Conservation (phyloP, 1,284 basidiomycete species). For the Malassezia yamatoensis region DNA sequence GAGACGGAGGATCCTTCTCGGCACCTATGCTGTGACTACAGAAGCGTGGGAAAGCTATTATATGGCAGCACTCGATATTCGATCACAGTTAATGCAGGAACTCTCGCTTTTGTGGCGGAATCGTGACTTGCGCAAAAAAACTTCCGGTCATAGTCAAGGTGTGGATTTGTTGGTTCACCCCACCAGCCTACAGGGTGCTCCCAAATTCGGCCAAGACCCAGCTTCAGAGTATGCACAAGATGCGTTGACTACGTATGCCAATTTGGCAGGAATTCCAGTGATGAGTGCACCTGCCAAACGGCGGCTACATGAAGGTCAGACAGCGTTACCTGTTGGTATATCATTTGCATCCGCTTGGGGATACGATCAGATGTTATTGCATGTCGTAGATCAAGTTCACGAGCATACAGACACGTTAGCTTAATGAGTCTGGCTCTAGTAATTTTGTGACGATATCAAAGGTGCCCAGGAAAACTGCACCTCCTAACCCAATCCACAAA, state of each 20-base stretch:
- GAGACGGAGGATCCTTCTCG: conserved; percentile 74
- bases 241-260: conserved; percentile 80
- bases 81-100: conserved; percentile 62
- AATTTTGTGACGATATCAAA: conserved; percentile 57
- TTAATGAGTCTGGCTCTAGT: conserved; percentile 8
- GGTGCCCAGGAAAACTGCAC: conserved; percentile 88
- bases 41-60: conserved; percentile 95
- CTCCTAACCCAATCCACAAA: conserved; percentile 89
- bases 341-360: conserved; percentile 87
- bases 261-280: conserved; percentile 75
- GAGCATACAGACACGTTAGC: background rate
- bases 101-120: conserved; percentile 61
- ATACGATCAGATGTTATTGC: conserved; percentile 59
- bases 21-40: conserved; percentile 80
- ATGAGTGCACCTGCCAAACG: conserved; percentile 60
- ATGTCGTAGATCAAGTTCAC: conserved; percentile 54
- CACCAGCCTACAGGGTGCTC: conserved; percentile 33
- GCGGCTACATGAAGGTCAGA: conserved; percentile 25
- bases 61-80: conserved; percentile 74
- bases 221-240: conserved; percentile 67
- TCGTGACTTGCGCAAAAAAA: conserved; percentile 52
- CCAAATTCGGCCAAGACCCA: conserved; percentile 17
- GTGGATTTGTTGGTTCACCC: conserved; percentile 76
- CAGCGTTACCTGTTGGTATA: conserved; percentile 69
- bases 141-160: conserved; percentile 40